phyloP scores from a whole-genome alignment of 805 yeast species.

The Candida ipomoeae region DNA sequence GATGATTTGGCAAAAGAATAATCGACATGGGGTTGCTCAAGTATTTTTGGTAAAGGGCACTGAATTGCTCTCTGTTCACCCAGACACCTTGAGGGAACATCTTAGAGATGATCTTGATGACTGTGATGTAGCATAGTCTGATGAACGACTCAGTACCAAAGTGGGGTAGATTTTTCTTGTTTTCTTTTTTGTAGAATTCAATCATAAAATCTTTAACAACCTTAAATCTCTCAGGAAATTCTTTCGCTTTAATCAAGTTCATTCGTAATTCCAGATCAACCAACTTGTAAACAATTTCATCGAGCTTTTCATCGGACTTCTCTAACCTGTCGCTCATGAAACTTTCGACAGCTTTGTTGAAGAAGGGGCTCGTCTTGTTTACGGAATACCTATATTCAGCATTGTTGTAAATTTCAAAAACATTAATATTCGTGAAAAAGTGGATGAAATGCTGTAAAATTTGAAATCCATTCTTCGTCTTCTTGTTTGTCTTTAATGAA shows the following conservation, averaged over 20 bases:
- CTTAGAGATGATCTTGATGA: slow-evolving; percentile 27
- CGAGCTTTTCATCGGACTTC: slow-evolving; percentile 29
- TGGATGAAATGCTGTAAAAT: slow-evolving; percentile 30
- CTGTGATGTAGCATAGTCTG: slow-evolving; percentile 36
- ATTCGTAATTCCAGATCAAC: slow-evolving; percentile 36
- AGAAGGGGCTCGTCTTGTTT: slow-evolving; percentile 27
- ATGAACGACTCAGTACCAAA: slow-evolving; percentile 26
- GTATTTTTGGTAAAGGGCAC: slow-evolving; percentile 27
- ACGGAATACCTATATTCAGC: slow-evolving; percentile 34
- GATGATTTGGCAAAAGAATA: slow-evolving; percentile 56
- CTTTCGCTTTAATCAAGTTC: slow-evolving; percentile 32
- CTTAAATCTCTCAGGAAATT: slow-evolving; percentile 29
- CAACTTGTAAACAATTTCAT: slow-evolving; percentile 32
- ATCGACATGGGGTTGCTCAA: slow-evolving; percentile 40
- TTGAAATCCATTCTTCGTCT: slow-evolving; percentile 20
- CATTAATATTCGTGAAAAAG: slow-evolving; percentile 26
- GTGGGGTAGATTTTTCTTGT: slow-evolving; percentile 34
- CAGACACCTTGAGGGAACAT: slow-evolving; percentile 44
- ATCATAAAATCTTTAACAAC: slow-evolving; percentile 39
- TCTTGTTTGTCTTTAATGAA: slow-evolving; percentile 27
- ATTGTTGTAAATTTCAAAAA: slow-evolving; percentile 28
- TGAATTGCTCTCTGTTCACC: slow-evolving; percentile 31
- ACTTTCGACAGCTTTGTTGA: slow-evolving; percentile 23
- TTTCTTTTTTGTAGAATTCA: slow-evolving; percentile 31
- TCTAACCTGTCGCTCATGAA: slow-evolving; percentile 33